phyloP scores from a whole-genome alignment of 345 rosid species.

The Lenwebbia sp. region DNA sequence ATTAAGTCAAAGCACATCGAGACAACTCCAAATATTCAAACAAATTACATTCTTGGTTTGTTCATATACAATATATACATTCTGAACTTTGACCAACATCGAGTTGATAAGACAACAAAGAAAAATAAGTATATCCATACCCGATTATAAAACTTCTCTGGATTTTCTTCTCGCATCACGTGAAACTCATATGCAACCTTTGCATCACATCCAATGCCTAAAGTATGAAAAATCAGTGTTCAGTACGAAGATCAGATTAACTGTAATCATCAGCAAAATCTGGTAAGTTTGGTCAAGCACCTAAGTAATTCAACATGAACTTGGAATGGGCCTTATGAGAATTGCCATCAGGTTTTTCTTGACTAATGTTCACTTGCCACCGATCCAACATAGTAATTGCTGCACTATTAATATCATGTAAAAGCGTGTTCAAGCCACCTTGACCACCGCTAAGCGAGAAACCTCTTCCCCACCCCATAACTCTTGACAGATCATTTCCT shows the following conservation, averaged over 20 bases:
- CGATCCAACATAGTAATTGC: slow-evolving; percentile 85
- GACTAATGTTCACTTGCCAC: slow-evolving; percentile 54
- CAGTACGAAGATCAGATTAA: neutral
- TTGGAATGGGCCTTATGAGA: slow-evolving; percentile 31
- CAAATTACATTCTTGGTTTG: neutral
- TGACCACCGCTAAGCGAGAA: slow-evolving; percentile 52
- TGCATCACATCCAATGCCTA: slow-evolving; percentile 88
- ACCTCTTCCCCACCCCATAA: slow-evolving; percentile 81
- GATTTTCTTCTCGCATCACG: slow-evolving; percentile 66
- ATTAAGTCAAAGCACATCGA: neutral
- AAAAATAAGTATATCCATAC: slow-evolving; percentile 15
- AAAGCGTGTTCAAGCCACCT: slow-evolving; percentile 50
- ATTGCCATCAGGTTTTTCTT: slow-evolving; percentile 26
- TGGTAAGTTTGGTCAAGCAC: slow-evolving; percentile 12
- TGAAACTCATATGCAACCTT: slow-evolving; percentile 87
- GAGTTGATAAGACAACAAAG: neutral
- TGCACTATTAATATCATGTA: slow-evolving; percentile 65
- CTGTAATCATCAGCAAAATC: neutral
- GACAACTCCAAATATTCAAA: neutral
- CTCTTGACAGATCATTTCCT: slow-evolving; percentile 80
- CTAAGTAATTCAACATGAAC: slow-evolving; percentile 84
- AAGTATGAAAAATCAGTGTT: neutral
- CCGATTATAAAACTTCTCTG: slow-evolving; percentile 75
- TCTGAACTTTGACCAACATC: neutral
- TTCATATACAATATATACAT: neutral